Evolutionary conservation across 2,329 filamentous ascomycete species (phyloP), one percentile per base, ranked within the genome.

Genomic region (Pleomassaria siparia): DNA sequence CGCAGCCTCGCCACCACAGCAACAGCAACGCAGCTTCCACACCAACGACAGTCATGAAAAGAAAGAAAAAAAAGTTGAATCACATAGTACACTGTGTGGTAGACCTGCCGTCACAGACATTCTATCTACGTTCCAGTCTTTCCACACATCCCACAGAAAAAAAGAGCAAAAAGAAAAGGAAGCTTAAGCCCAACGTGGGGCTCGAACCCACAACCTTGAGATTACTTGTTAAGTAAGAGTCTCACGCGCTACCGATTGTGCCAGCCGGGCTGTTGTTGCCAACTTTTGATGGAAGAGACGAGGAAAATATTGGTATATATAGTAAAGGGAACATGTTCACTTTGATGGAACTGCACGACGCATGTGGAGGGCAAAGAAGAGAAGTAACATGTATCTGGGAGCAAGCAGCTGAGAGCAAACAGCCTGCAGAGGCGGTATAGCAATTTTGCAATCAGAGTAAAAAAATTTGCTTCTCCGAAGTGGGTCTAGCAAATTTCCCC

Each of bases 141-240:
- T 26, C 6, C 12, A 26, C 6, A 30, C 13, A 30, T 9, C 28
- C 28, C 7, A 30, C 28, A 9, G 12, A n/a, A 16, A 36, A 36
- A 20, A 36, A 16, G 33, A 11, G 12, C 25, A 13, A 40, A 46
- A 16, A 7, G 33, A 28, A 22, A 46, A n/a, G 22, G 24, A 2
- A 24, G 21, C 10, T 25, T 13, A 25, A 42, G 44, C 44, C 37
- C 18, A 15, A 47, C 44, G 16, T 36, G 43, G 33, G 43, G 37
- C 22, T 47, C 39, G 44, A 47, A 47, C 44, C 39, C 44, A 36
- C 44, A 47, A 47, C 44, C 44, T 47, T 47, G 39, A 47, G 44
- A 47, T 47, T 36, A 35, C 32, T 35, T 35, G 6, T 26, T 26
- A n/a, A n/a, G 25, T 12, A 47, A 47, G 44, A 47, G 44, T 47